A percentile compares a stretch with the other conserved stretches of the same genome.
These are phyloP conservation scores for Diaporthe citri DNA, from an alignment of 2,329 filamentous ascomycete genomes.

Conservation along the genomic window DNA sequence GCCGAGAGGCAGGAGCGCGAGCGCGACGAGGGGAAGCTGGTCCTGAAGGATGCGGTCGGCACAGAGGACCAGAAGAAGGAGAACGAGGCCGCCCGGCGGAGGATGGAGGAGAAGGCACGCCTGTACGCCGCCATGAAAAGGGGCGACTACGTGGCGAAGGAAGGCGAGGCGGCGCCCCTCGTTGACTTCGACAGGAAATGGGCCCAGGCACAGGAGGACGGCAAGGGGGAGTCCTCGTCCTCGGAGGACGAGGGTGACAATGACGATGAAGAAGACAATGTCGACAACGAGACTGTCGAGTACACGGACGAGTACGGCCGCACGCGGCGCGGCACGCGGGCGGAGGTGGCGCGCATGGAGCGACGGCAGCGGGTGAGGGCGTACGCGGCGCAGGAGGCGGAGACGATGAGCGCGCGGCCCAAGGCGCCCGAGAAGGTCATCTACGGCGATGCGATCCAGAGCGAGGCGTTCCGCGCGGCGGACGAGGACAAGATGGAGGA, in stretches of 20 bases:
- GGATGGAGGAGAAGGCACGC: constrained; percentile 91
- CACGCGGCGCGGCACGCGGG: constrained; percentile 77
- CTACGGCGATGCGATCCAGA: constrained; percentile 87
- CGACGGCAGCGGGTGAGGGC: constrained; percentile 65
- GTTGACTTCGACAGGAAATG: constrained; percentile 98
- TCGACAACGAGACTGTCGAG: constrained; percentile 78
- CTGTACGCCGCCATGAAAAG: constrained; percentile 91
- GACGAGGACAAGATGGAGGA: constrained; percentile 80
- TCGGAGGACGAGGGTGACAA: constrained; percentile 66
- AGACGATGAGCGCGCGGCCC: constrained; percentile 77
- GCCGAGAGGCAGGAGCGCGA: constrained; percentile 72
- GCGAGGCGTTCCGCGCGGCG: constrained; percentile 84
- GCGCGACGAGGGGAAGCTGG: constrained; percentile 62
- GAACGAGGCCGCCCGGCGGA: constrained; percentile 78
- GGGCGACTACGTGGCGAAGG: constrained; percentile 81
- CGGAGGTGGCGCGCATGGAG: constrained; percentile 75
- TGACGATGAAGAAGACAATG: constrained; percentile 53
- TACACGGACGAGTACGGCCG: constrained; percentile 94
- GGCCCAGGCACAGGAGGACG: constrained; percentile 75
- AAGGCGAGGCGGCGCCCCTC: constrained; percentile 75
- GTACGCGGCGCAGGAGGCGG: constrained; percentile 71
- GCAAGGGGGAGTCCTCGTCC: constrained; percentile 48
- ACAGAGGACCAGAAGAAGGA: constrained; percentile 75
- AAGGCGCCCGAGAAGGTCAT: constrained; percentile 79
- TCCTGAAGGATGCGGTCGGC: constrained; percentile 65